A percentile compares a stretch with the other conserved stretches of the same genome.
phyloP scores from a whole-genome alignment of 345 rosid genomes.

The Streptanthus diversifolius region DNA sequence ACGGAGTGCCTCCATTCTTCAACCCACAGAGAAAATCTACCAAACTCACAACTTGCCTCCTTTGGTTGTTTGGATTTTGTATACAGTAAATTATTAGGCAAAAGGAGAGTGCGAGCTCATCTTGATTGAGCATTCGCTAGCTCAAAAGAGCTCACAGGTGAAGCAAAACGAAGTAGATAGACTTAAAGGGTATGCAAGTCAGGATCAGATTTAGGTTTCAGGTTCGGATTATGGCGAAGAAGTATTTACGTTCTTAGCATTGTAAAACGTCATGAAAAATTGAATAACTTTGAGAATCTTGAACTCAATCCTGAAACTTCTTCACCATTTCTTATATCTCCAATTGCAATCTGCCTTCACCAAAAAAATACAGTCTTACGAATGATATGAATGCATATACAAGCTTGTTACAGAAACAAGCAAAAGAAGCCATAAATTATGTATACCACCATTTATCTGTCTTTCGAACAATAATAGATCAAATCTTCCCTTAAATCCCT shows the following conservation, averaged over 20 bases:
- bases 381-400: constrained; percentile 6
- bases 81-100: neutral
- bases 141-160: neutral
- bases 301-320: neutral
- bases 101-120: neutral
- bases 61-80: neutral
- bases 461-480: constrained; percentile 23
- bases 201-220: neutral
- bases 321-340: neutral
- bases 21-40: neutral
- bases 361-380: neutral
- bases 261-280: neutral
- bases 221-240: neutral
- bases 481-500: neutral
- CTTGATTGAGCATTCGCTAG: neutral
- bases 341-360: neutral
- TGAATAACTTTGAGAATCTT: neutral
- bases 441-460: constrained; percentile 21
- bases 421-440: constrained; percentile 13
- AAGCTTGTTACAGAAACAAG: neutral
- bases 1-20: neutral
- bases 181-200: neutral
- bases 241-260: neutral
- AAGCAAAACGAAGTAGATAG: neutral
- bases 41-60: neutral